phyloP scores from a whole-genome alignment of 805 yeast genomes.

The Vanderwaltozyma verrucispora region DNA sequence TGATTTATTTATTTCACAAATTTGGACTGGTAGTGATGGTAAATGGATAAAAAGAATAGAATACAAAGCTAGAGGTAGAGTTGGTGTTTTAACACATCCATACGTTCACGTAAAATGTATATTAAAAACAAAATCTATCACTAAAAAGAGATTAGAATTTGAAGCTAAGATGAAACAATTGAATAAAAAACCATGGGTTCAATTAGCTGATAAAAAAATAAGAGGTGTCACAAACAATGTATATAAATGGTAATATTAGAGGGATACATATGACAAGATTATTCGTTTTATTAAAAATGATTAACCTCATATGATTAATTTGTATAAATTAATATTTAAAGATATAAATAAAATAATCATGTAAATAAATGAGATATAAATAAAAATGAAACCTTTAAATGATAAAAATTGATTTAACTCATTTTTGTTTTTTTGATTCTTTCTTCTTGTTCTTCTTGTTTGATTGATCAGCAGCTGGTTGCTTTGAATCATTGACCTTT shows the following conservation, averaged over 20 bases:
- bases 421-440: slow-evolving; percentile 3
- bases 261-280: too few species aligned
- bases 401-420: too few species aligned
- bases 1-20: slow-evolving; percentile 59
- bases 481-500: neutral
- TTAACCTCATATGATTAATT: too few species aligned
- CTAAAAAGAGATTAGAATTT: slow-evolving; percentile 48
- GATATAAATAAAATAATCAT: neutral
- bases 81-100: slow-evolving; percentile 66
- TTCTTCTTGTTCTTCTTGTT: neutral
- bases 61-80: slow-evolving; percentile 82
- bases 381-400: neutral
- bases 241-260: slow-evolving; percentile 42
- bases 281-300: too few species aligned
- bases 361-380: neutral
- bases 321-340: too few species aligned
- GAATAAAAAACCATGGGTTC: slow-evolving; percentile 43
- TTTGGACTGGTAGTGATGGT: slow-evolving; percentile 93
- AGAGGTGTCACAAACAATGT: slow-evolving; percentile 42
- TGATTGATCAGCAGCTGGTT: neutral
- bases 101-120: slow-evolving; percentile 75
- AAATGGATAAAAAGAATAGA: slow-evolving; percentile 59
- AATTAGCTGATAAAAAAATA: slow-evolving; percentile 35
- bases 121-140: slow-evolving; percentile 50
- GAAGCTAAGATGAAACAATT: slow-evolving; percentile 43